phyloP scores from a whole-genome alignment of 768 basidiomycete species.

The Lactarius indigo region DNA sequence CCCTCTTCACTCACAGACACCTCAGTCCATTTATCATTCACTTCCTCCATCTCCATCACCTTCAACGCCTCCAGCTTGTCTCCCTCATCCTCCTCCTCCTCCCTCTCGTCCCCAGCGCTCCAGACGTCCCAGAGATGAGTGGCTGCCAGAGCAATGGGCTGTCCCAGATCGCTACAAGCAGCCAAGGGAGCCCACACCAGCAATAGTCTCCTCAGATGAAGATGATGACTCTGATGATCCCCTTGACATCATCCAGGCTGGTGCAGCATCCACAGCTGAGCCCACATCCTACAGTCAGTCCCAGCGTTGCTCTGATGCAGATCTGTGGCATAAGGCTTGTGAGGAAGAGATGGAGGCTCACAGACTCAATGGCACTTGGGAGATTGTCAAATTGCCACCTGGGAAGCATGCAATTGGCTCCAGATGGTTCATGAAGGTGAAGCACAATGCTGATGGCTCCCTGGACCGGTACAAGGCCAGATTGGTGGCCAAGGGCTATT shows the following conservation, averaged over 20 bases:
- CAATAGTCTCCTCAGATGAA: background rate
- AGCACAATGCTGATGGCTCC: too few species aligned
- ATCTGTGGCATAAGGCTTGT: background rate
- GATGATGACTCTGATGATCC: background rate
- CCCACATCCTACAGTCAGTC: background rate
- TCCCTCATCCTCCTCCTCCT: background rate
- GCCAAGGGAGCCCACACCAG: background rate
- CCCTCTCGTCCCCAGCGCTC: background rate
- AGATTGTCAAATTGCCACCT: background rate
- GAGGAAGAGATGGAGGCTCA: slow-evolving; percentile 6
- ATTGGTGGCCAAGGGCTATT: too few species aligned
- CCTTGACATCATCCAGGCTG: background rate
- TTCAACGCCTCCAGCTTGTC: background rate
- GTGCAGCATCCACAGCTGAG: background rate
- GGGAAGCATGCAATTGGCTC: slow-evolving; percentile 4
- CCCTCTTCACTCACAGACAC: background rate
- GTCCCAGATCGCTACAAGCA: background rate
- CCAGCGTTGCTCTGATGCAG: background rate
- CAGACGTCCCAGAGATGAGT: background rate
- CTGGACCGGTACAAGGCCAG: too few species aligned
- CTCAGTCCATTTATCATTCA: background rate
- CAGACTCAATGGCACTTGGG: background rate
- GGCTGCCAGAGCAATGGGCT: background rate
- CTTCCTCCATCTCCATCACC: background rate
- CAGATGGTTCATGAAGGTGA: slow-evolving; percentile 4